These are phyloP conservation scores for Diaporthe sp. DNA, from an alignment of 2,329 filamentous ascomycete genomes.

Conservation along the genomic window DNA sequence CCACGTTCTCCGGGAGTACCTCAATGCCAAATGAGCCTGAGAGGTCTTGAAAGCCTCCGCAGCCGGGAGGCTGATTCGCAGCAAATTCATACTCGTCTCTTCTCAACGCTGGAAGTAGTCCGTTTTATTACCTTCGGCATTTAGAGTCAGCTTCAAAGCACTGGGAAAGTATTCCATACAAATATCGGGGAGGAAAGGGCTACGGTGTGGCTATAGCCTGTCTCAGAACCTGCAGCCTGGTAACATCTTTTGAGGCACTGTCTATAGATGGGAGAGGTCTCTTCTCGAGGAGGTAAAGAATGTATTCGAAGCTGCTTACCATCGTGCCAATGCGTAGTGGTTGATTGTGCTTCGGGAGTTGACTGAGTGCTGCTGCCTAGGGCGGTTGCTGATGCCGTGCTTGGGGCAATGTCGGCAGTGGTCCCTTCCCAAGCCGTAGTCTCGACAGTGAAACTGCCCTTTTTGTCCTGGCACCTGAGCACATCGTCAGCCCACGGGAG, in stretches of 20 bases:
- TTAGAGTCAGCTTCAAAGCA: no score
- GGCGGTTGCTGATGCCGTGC: constrained; percentile 44
- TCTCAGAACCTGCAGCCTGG: no score
- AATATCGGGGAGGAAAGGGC: no score
- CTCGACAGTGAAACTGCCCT: constrained; percentile 72
- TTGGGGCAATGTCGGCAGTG: constrained; percentile 44
- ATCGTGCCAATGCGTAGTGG: constrained; percentile 52
- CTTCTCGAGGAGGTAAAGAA: no score
- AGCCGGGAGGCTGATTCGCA: not conserved
- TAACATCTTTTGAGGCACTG: no score
- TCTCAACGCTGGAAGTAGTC: constrained; percentile 34
- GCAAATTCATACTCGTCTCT: not conserved
- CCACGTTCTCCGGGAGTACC: no score
- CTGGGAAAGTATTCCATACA: no score
- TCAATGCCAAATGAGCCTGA: not conserved
- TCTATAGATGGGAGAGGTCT: no score
- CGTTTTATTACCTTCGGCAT: constrained; percentile 43
- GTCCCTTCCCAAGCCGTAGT: constrained; percentile 73
- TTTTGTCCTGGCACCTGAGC: constrained; percentile 70
- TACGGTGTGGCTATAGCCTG: no score
- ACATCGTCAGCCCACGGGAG: constrained; percentile 19
- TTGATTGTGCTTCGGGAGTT: not conserved
- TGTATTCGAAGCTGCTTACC: constrained; percentile 32
- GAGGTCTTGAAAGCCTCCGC: not conserved
- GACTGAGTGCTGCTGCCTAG: constrained; percentile 32